Percentiles rank a stretch among this genome's conserved stretches.
phyloP scores from a whole-genome alignment of 176 grass and related monocot species.

The Eragrostis curvula region DNA sequence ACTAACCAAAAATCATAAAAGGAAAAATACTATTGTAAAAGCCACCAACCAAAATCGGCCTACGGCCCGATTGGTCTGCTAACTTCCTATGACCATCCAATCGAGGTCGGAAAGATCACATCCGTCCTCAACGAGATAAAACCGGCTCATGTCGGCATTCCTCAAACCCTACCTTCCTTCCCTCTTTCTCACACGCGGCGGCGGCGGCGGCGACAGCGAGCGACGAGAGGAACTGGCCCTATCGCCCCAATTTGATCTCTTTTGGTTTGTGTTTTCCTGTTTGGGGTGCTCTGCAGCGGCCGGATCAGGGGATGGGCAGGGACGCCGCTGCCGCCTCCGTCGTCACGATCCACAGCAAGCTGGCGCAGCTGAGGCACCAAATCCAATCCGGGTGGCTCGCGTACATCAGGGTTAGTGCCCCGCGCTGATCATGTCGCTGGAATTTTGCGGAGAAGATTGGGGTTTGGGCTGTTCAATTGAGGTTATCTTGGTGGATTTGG shows the following conservation, averaged over 20 bases:
- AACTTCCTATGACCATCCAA: no score
- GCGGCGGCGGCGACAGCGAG: no score
- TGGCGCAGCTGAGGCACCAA: slow-evolving; percentile 72
- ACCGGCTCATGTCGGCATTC: no score
- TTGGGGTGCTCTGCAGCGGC: slow-evolving; percentile 44
- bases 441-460: slow-evolving; percentile 27
- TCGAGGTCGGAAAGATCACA: no score
- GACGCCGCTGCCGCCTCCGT: slow-evolving; percentile 32
- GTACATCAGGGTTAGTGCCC: slow-evolving; percentile 58
- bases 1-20: no score
- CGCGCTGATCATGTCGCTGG: slow-evolving; percentile 1
- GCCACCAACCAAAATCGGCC: no score
- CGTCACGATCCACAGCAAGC: slow-evolving; percentile 52
- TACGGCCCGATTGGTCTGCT: no score
- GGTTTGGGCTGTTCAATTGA: slow-evolving; percentile 17
- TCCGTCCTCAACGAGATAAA: no score
- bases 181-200: no score
- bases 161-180: no score
- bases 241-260: slow-evolving; percentile 34
- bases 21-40: no score
- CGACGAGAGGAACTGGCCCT: no score
- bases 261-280: slow-evolving; percentile 2
- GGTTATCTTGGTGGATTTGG: background rate
- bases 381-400: slow-evolving; percentile 68
- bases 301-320: slow-evolving; percentile 60